Evolutionary conservation across 2,329 filamentous ascomycete species (phyloP).

Genomic region (Rhynchosporium graminicola): DNA sequence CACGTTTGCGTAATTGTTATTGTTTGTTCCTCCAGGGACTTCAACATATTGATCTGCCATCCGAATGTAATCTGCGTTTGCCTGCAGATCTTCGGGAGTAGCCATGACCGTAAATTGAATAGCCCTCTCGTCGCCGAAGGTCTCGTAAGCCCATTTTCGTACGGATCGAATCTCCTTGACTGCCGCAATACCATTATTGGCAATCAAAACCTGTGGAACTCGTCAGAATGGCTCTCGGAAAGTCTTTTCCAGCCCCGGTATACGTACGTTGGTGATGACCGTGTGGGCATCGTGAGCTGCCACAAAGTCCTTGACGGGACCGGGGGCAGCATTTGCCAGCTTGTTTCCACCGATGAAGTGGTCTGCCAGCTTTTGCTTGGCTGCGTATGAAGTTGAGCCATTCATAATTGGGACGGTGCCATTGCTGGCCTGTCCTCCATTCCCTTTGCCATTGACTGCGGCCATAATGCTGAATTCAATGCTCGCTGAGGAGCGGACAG

Average conservation of each 20-base stretch:
- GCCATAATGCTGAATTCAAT: constrained; percentile 47
- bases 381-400: constrained; percentile 68
- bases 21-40: constrained; percentile 97
- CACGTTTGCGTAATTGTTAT: constrained; percentile 99
- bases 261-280: constrained; percentile 91
- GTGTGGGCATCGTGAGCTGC: constrained; percentile 88
- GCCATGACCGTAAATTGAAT: constrained; percentile 99
- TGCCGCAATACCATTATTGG: constrained; percentile 99
- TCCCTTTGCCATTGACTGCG: constrained; percentile 44
- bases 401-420: constrained; percentile 54
- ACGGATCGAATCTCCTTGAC: constrained; percentile 99
- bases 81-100: constrained; percentile 93
- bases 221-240: constrained; percentile 8
- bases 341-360: constrained; percentile 98
- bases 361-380: constrained; percentile 79
- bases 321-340: constrained; percentile 75
- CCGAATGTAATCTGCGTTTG: constrained; percentile 98
- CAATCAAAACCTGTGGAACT: constrained; percentile 79
- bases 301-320: constrained; percentile 96
- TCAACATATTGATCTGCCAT: constrained; percentile 99
- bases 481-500: constrained; percentile 35
- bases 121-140: constrained; percentile 95
- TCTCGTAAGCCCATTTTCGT: constrained; percentile 99
- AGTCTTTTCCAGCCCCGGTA: background rate
- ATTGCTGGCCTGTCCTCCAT: constrained; percentile 40